Conservation (phyloP, 345 rosid species). For the Melastoma malabathricum region DNA sequence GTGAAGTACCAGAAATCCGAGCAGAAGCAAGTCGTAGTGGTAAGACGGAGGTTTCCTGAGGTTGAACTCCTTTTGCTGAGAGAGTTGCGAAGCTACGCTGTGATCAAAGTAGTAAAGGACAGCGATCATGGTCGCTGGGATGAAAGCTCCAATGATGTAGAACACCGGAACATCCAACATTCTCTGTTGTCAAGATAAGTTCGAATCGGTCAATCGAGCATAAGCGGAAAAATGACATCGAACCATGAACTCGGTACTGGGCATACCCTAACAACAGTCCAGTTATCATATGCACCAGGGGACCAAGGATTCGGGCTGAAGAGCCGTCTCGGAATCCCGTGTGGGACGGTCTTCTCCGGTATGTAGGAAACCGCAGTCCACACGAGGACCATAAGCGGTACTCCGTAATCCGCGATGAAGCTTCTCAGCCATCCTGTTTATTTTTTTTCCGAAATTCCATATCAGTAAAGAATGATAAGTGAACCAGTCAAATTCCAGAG, state of each 20-base stretch:
- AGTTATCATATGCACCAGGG: conserved; percentile 73
- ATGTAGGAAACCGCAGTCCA: conserved; percentile 90
- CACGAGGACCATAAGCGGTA: conserved; percentile 83
- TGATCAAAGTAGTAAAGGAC: conserved; percentile 94
- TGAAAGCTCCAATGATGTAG: conserved; percentile 82
- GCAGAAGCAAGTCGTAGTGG: conserved; percentile 81
- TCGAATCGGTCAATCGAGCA: too few relatives aligned
- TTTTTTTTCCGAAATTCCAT: too few relatives aligned
- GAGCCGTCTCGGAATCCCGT: conserved; percentile 87
- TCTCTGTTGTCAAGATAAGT: conserved; percentile 29
- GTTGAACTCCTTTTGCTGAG: conserved; percentile 90
- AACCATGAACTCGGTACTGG: background rate
- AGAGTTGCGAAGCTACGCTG: conserved; percentile 95
- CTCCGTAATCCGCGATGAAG: conserved; percentile 86
- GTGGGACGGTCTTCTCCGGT: conserved; percentile 59
- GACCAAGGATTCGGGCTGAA: conserved; percentile 98
- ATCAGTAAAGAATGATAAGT: too few relatives aligned
- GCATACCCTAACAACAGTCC: conserved; percentile 73
- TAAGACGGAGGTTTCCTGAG: conserved; percentile 85
- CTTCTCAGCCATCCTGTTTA: conserved; percentile 73
- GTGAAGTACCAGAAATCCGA: conserved; percentile 54
- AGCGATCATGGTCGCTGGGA: conserved; percentile 97
- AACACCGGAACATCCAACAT: conserved; percentile 68
- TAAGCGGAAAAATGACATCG: too few relatives aligned
- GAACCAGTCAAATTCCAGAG: too few relatives aligned